These are phyloP conservation scores for Talaromyces albobiverticillius DNA, from an alignment of 2,329 filamentous ascomycete genomes.

Conservation along the genomic window DNA sequence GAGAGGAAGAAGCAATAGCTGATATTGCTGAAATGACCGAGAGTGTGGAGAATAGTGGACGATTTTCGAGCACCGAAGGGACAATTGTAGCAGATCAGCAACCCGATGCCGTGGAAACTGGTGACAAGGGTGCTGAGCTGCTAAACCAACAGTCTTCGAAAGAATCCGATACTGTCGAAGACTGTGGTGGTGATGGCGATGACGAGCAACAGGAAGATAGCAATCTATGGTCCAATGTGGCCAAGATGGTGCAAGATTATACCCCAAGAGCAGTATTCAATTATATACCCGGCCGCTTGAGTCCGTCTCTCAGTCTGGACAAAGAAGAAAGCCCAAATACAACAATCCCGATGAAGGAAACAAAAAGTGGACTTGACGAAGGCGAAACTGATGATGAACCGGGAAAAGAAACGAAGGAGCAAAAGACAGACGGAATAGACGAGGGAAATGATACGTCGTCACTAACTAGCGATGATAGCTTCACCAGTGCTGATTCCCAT, in stretches of 20 bases:
- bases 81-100: conserved; percentile 3
- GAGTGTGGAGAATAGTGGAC: conserved; percentile 2
- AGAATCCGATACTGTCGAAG: not conserved
- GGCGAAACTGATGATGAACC: not conserved
- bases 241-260: conserved; percentile 44
- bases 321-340: not conserved
- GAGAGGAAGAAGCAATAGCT: not conserved
- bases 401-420: too few relatives aligned
- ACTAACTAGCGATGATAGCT: conserved; percentile 23
- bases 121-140: conserved; percentile 1
- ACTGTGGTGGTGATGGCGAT: conserved; percentile 13
- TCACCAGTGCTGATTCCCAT: conserved; percentile 29
- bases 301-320: conserved; percentile 14
- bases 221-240: conserved; percentile 36
- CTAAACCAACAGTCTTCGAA: conserved; percentile 5
- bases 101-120: conserved; percentile 2
- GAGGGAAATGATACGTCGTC: conserved; percentile 21
- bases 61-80: conserved; percentile 3
- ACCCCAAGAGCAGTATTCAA: conserved; percentile 50
- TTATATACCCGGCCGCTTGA: conserved; percentile 41
- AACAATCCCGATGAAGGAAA: not conserved
- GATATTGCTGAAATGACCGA: conserved; percentile 11
- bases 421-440: not conserved
- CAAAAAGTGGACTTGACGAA: not conserved
- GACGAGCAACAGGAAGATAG: conserved; percentile 20